These are phyloP conservation scores for Sarocladium kiliense DNA, from an alignment of 2,329 filamentous ascomycete species.

Conservation along the genomic window DNA sequence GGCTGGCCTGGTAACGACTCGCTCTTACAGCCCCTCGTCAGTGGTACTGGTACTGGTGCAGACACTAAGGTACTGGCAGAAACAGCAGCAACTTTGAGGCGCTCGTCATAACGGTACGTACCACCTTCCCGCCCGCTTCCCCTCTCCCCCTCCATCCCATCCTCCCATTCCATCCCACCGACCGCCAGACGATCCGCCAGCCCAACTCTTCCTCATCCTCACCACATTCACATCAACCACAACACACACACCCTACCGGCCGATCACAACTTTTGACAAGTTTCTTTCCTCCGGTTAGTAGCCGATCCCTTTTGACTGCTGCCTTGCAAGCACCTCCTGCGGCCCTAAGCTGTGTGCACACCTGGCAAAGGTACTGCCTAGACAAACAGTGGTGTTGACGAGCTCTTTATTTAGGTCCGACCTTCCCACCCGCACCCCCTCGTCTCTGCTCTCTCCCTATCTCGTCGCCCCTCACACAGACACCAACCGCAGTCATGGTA, in stretches of 20 bases:
- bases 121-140: conserved; percentile 1
- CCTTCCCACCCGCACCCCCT: conserved; percentile 2
- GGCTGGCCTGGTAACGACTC: conserved; percentile 7
- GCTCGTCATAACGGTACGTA: conserved; percentile 7
- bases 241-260: neutral
- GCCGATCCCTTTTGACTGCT: neutral
- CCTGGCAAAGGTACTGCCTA: neutral
- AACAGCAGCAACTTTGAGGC: neutral
- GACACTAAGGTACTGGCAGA: neutral
- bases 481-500: conserved; percentile 35
- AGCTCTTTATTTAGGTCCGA: conserved; percentile 10
- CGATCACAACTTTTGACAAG: neutral
- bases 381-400: neutral
- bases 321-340: neutral
- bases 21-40: neutral
- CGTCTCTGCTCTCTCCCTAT: conserved; percentile 8
- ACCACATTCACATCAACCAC: neutral
- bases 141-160: neutral
- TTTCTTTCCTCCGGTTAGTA: neutral
- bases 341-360: neutral
- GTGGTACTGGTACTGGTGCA: neutral
- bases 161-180: neutral
- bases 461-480: conserved; percentile 13
- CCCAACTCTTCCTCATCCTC: conserved; percentile 8
- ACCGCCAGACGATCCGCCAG: neutral